Conservation (phyloP, 768 basidiomycete genomes). For the Pulveroboletus sp. region DNA sequence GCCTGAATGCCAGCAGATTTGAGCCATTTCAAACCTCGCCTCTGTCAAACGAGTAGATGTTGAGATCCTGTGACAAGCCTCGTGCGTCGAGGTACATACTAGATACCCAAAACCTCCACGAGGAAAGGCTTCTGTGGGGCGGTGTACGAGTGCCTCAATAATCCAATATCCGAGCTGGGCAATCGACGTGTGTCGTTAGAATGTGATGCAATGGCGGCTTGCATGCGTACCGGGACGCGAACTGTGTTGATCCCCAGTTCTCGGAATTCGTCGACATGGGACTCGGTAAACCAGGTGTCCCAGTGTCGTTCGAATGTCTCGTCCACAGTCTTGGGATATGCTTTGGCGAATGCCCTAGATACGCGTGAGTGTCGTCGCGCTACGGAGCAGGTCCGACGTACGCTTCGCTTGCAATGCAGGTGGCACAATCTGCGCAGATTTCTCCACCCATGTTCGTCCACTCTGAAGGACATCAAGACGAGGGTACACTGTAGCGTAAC, state of each 20-base stretch:
- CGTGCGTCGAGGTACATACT: conserved; percentile 34
- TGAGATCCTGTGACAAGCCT: background rate
- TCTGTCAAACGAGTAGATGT: conserved; percentile 34
- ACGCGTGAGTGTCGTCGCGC: background rate
- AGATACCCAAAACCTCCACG: conserved; percentile 64
- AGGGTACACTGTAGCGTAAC: background rate
- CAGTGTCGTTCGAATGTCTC: conserved; percentile 58
- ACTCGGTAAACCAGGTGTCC: conserved; percentile 68
- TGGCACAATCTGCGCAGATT: conserved; percentile 50
- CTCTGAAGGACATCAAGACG: conserved; percentile 34
- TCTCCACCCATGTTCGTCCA: conserved; percentile 75
- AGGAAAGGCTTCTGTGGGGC: conserved; percentile 56
- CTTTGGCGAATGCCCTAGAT: conserved; percentile 52
- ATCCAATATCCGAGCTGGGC: conserved; percentile 78
- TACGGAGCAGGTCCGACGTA: conserved; percentile 20
- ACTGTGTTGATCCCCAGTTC: conserved; percentile 66
- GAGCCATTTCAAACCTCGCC: conserved; percentile 57
- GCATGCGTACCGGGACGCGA: conserved; percentile 58
- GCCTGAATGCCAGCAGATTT: conserved; percentile 57
- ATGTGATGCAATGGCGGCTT: background rate
- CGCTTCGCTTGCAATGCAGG: conserved; percentile 69
- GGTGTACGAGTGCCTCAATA: conserved; percentile 65
- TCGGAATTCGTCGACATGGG: conserved; percentile 52
- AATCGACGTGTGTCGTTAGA: background rate
- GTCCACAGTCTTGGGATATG: conserved; percentile 57